phyloP scores from a whole-genome alignment of 192 early-diverging fungal species.

The Lunasporangiospora selenospora region DNA sequence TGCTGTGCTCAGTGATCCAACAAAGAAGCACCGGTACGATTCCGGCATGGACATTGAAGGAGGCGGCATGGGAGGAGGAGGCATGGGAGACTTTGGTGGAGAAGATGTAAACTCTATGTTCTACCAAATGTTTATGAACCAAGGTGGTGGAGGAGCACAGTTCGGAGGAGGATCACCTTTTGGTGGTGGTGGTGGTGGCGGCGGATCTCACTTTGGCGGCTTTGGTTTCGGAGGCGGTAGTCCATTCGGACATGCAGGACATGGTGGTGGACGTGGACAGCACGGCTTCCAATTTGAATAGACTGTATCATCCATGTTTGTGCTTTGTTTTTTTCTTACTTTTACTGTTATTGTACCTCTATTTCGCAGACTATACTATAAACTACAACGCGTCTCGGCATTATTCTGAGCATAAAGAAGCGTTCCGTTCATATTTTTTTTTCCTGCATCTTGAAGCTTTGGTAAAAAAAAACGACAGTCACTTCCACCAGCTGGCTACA shows the following conservation, averaged over 20 bases:
- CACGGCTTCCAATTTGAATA: constrained; percentile 58
- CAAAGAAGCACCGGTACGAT: constrained; percentile 83
- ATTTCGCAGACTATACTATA: not conserved
- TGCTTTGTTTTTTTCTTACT: too few relatives aligned
- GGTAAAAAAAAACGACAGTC: too few relatives aligned
- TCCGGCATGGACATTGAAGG: constrained; percentile 83
- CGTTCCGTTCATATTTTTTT: not conserved
- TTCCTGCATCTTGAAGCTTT: too few relatives aligned
- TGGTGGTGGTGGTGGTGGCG: constrained; percentile 25
- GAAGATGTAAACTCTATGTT: constrained; percentile 69
- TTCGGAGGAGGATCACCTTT: constrained; percentile 42
- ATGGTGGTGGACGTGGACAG: constrained; percentile 25
- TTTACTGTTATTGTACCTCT: too few relatives aligned
- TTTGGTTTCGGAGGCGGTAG: constrained; percentile 22
- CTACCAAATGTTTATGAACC: constrained; percentile 58
- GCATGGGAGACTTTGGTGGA: constrained; percentile 48
- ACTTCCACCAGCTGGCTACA: too few relatives aligned
- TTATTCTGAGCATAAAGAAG: not conserved
- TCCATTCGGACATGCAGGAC: constrained; percentile 13
- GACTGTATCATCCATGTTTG: not conserved
- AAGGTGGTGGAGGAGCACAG: constrained; percentile 7
- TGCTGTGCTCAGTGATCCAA: constrained; percentile 76
- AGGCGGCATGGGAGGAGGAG: constrained; percentile 34
- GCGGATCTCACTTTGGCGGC: constrained; percentile 24
- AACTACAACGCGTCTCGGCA: not conserved